These are phyloP conservation scores for Penicillium daleae DNA, from an alignment of 495 filamentous ascomycete genomes.

Conservation along the genomic window DNA sequence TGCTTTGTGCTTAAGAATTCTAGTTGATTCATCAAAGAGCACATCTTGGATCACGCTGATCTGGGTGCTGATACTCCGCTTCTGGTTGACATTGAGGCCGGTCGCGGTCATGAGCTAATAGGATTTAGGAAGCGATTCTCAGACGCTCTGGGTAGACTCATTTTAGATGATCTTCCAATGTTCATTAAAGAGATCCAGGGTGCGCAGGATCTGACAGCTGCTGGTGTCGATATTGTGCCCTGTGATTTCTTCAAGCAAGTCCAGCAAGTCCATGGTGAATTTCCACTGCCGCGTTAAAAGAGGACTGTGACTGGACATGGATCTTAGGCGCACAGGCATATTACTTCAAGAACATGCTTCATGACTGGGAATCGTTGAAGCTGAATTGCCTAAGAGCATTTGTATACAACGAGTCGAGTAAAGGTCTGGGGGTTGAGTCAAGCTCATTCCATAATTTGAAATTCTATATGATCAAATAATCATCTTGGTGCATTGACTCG, in stretches of 20 bases:
- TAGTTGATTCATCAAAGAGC: no score
- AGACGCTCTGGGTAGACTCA: background rate
- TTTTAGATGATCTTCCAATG: background rate
- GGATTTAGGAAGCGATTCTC: background rate
- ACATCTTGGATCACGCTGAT: no score
- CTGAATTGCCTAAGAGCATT: slow-evolving; percentile 19
- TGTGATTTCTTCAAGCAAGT: slow-evolving; percentile 51
- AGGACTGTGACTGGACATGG: no score
- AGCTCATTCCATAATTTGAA: no score
- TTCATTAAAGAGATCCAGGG: background rate
- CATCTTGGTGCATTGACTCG: slow-evolving; percentile 23
- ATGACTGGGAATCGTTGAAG: slow-evolving; percentile 42
- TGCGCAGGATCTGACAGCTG: slow-evolving; percentile 22
- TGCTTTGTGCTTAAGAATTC: no score
- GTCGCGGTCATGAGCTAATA: background rate
- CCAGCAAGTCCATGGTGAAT: background rate
- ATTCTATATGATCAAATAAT: slow-evolving; percentile 33
- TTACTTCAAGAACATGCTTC: background rate
- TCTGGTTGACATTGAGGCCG: background rate
- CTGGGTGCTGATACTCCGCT: background rate
- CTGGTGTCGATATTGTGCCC: slow-evolving; percentile 31
- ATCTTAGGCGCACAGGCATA: background rate
- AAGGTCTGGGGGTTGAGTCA: background rate
- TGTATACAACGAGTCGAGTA: background rate
- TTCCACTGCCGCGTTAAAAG: background rate